These are phyloP conservation scores for Aspergillus saccharolyticus DNA, from an alignment of 495 filamentous ascomycete species.

Conservation along the genomic window DNA sequence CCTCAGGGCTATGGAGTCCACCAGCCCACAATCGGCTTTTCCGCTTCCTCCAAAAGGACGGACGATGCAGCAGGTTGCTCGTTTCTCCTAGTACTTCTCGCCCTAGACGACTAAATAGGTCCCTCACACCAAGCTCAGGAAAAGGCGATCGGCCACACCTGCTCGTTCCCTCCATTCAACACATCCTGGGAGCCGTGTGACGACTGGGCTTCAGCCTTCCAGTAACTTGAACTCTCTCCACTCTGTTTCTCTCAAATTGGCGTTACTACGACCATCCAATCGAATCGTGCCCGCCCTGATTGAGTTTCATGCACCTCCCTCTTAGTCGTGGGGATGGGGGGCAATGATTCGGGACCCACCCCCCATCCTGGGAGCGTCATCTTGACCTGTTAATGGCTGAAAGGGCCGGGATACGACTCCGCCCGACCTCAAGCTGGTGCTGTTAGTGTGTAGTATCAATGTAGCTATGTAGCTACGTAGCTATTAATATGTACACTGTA, in stretches of 20 bases:
- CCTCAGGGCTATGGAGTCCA: background rate
- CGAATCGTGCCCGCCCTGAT: slow-evolving; percentile 13
- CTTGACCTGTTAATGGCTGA: slow-evolving; percentile 10
- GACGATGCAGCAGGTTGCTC: background rate
- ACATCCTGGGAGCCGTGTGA: slow-evolving; percentile 3
- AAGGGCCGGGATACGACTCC: slow-evolving; percentile 10
- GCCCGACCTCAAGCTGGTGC: slow-evolving; percentile 14
- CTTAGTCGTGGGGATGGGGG: slow-evolving; percentile 14
- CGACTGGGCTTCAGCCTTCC: slow-evolving; percentile 10
- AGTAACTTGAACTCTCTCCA: no score
- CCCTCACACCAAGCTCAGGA: background rate
- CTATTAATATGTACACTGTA: background rate
- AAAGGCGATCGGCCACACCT: background rate
- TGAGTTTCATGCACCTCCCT: slow-evolving; percentile 20
- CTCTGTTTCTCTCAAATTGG: slow-evolving; percentile 2
- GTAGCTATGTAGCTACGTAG: background rate
- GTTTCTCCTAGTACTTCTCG: background rate
- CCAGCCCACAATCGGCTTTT: background rate
- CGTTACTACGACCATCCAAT: slow-evolving; percentile 5
- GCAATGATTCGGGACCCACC: background rate
- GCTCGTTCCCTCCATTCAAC: background rate
- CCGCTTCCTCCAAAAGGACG: background rate
- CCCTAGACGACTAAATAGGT: background rate
- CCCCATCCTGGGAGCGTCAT: slow-evolving; percentile 19
- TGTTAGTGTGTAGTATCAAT: background rate